Evolutionary conservation across 768 basidiomycete species (phyloP), one percentile per base, ranked within the genome.

Genomic region (Chlorophyllum brunneum): DNA sequence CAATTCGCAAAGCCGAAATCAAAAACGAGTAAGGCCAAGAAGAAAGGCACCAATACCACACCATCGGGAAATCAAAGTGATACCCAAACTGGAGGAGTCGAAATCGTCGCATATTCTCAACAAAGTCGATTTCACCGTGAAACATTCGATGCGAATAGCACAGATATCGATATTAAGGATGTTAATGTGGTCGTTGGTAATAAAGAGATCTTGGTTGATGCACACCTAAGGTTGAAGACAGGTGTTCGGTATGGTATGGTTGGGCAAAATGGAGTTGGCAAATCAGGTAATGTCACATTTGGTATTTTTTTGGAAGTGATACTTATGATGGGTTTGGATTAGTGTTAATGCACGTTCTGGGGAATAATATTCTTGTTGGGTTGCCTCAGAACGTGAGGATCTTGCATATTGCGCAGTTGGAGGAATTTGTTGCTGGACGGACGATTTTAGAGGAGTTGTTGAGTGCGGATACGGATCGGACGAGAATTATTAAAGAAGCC

Each of bases 261-360:
- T 5, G 83, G 81, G 11, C 68, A 80, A 48, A 80, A 81, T 60
- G 81, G 81, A 2, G 69, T 73, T 15, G 81, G 80, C 8, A 82
- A 82, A 59, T 78, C 76, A 11, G 76, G 73, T 75, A 42, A 57
- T 54, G 24, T 16, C 18, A 30, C 48, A 10, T 31, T 20, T 38
- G 4, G 20, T 53, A 13, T 18, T 11, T 2, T 50, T 39, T 13
- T 37, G 16, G 4, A 23, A 36, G 5, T 27, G n/a, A n/a, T n/a
- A n/a, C 4, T 26, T 16, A 10, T 38, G 36, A 34, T 27, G 13
- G 22, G 24, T 6, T 11, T 10, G 42, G 29, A 3, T 1, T 20
- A 68, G 66, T 67, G 3, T 47, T 67, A 11, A 64, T 67, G 64
- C 61, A 60, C 26, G 63, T 62, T 6, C 60, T 69, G 16, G 64